Evolutionary conservation across 495 filamentous ascomycete species (phyloP).

Genomic region (Cercophora scortea): DNA sequence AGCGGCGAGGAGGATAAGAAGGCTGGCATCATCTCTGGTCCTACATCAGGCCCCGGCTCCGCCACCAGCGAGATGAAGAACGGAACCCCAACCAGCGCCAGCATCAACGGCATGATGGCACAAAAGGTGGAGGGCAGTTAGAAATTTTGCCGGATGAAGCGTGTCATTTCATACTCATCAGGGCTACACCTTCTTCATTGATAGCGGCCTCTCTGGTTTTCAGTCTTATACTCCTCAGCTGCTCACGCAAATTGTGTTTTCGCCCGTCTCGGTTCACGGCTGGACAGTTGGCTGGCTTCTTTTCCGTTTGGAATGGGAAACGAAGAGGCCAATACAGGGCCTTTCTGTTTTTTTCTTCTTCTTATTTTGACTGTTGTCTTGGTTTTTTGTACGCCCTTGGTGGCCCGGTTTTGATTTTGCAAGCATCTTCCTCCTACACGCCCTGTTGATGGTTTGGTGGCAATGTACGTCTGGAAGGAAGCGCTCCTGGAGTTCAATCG

Average conservation of each 20-base stretch:
- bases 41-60: constrained; percentile 17
- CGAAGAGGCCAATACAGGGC: too few species aligned
- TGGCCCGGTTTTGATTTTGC: too few species aligned
- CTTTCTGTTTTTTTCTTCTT: too few species aligned
- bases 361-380: too few species aligned
- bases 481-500: too few species aligned
- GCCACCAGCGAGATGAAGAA: constrained; percentile 38
- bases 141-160: not conserved
- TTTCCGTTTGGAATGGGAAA: not conserved
- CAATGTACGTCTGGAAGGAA: too few species aligned
- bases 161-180: not conserved
- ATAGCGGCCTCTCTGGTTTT: constrained; percentile 9
- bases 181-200: not conserved
- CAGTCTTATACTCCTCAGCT: not conserved
- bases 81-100: constrained; percentile 33
- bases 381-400: too few species aligned
- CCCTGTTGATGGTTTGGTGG: too few species aligned
- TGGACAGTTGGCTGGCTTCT: too few species aligned
- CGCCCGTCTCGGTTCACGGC: not conserved
- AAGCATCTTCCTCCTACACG: too few species aligned
- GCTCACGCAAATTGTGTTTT: constrained; percentile 9
- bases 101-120: constrained; percentile 38
- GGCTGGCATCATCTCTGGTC: constrained; percentile 29
- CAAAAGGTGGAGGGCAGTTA: constrained; percentile 32
- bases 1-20: constrained; percentile 83